Percentiles rank a stretch among this genome's conserved stretches.
phyloP scores from a whole-genome alignment of 164 flowering plant genomes.

The Platanus orientalis region DNA sequence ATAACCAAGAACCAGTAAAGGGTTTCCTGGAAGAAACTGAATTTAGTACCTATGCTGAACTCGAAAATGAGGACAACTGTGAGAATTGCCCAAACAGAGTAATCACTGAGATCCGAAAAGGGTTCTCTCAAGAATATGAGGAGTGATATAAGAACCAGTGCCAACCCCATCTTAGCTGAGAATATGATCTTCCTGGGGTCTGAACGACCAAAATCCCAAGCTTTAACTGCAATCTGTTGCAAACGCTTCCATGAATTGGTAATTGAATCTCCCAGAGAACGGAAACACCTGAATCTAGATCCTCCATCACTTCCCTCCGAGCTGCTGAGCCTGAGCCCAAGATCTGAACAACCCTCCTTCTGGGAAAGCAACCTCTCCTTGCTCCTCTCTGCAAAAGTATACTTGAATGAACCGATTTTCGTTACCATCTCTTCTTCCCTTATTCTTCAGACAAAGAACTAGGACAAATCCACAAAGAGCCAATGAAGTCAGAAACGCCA shows the following conservation, averaged over 20 bases:
- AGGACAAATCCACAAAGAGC: too few relatives aligned
- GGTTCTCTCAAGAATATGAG: conserved; percentile 67
- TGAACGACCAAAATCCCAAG: conserved; percentile 48
- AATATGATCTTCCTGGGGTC: conserved; percentile 67
- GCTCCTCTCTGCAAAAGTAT: conserved; percentile 25
- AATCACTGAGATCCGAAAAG: conserved; percentile 33
- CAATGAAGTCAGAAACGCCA: background rate
- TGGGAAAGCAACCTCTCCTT: conserved; percentile 25
- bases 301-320: conserved; percentile 16
- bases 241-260: conserved; percentile 9
- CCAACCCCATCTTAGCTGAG: conserved; percentile 62
- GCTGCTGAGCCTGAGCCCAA: conserved; percentile 23
- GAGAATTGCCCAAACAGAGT: conserved; percentile 77
- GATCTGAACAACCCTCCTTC: conserved; percentile 24
- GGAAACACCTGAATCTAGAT: conserved; percentile 17
- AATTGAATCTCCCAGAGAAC: conserved; percentile 14
- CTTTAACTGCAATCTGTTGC: conserved; percentile 22
- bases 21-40: too few relatives aligned
- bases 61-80: conserved; percentile 84
- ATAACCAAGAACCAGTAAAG: background rate
- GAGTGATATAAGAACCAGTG: conserved; percentile 51
- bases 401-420: conserved; percentile 30
- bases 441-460: background rate
- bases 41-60: conserved; percentile 64
- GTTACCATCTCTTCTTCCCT: background rate